phyloP scores from a whole-genome alignment of 495 filamentous ascomycete genomes.

The Trichoderma erinaceum region DNA sequence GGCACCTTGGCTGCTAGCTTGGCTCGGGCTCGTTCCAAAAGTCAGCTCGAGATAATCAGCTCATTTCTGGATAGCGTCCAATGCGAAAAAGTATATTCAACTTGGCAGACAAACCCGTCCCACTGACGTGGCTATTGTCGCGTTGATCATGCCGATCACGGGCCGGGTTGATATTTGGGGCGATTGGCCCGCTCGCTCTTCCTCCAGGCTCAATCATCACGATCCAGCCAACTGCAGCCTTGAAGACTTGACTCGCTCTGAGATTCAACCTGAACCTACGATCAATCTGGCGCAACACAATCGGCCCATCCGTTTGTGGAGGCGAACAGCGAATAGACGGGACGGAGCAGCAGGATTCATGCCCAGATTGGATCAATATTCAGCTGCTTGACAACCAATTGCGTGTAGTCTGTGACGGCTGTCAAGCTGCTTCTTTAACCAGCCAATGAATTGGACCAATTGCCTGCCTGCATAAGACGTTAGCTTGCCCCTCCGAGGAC shows the following conservation, averaged over 20 bases:
- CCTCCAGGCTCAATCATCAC: background rate
- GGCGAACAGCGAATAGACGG: background rate
- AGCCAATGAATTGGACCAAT: background rate
- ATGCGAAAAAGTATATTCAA: background rate
- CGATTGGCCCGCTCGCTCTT: background rate
- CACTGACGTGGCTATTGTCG: background rate
- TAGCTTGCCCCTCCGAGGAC: conserved; percentile 4
- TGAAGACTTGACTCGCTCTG: background rate
- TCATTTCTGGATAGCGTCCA: background rate
- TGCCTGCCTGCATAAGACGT: background rate
- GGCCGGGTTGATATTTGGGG: background rate
- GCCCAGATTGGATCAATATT: background rate
- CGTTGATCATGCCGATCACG: background rate
- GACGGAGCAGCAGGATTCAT: background rate
- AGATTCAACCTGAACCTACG: background rate
- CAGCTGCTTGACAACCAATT: background rate
- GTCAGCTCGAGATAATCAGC: conserved; percentile 1
- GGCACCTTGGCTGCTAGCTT: background rate
- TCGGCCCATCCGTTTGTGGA: background rate
- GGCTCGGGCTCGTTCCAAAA: background rate
- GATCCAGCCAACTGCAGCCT: background rate
- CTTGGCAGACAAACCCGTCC: background rate
- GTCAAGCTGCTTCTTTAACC: background rate
- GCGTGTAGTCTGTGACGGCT: background rate
- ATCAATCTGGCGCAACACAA: background rate